A percentile compares a stretch with the other conserved stretches of the same genome.
phyloP scores from a whole-genome alignment of 352 stramenopile genomes.

The Phytophthora lateralis region DNA sequence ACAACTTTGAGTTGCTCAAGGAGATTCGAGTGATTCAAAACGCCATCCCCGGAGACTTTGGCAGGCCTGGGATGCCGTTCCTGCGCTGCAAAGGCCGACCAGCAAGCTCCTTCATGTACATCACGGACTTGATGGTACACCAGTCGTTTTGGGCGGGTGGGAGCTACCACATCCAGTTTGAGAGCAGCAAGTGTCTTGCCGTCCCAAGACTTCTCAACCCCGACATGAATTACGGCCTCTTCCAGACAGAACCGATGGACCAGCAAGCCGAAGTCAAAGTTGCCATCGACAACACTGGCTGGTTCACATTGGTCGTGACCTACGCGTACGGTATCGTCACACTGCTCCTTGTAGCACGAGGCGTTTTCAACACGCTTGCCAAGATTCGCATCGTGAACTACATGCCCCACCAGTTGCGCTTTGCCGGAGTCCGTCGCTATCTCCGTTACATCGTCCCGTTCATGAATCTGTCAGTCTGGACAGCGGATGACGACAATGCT shows the following conservation, averaged over 20 bases:
- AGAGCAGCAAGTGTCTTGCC: constrained; percentile 57
- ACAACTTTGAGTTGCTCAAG: constrained; percentile 49
- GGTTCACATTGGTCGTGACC: constrained; percentile 46
- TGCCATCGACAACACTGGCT: constrained; percentile 48
- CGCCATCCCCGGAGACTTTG: constrained; percentile 47
- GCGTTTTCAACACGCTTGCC: constrained; percentile 52
- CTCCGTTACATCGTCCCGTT: constrained; percentile 55
- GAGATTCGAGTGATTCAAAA: constrained; percentile 43
- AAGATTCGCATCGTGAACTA: constrained; percentile 49
- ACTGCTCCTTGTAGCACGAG: constrained; percentile 52
- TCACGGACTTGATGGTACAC: constrained; percentile 66
- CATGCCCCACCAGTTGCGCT: constrained; percentile 46
- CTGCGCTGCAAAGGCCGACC: constrained; percentile 56
- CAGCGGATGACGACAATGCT: constrained; percentile 38
- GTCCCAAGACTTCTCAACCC: constrained; percentile 43
- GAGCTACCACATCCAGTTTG: constrained; percentile 55
- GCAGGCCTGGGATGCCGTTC: constrained; percentile 47
- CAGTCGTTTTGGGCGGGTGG: constrained; percentile 63
- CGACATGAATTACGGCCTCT: constrained; percentile 55
- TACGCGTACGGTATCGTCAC: constrained; percentile 53
- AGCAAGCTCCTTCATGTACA: constrained; percentile 45
- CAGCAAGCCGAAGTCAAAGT: constrained; percentile 48
- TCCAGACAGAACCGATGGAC: constrained; percentile 46
- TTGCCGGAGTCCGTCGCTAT: constrained; percentile 26
- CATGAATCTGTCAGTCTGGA: constrained; percentile 44